phyloP scores from a whole-genome alignment of 345 rosid genomes.

The Pistacia vera region DNA sequence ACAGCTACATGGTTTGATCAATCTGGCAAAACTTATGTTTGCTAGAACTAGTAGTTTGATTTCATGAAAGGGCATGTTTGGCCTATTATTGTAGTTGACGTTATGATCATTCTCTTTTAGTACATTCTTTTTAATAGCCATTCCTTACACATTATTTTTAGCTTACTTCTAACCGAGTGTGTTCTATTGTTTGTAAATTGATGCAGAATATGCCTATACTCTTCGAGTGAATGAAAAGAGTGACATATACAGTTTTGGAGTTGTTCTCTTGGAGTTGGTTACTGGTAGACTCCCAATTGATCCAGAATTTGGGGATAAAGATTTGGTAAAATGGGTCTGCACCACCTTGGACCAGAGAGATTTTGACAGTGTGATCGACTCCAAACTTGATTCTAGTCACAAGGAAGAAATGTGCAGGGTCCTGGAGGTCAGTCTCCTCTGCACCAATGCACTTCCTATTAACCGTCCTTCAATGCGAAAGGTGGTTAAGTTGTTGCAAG shows the following conservation, averaged over 20 bases:
- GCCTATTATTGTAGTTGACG: neutral
- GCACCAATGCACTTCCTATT: conserved; percentile 76
- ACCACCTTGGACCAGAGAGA: conserved; percentile 55
- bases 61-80: conserved; percentile 1
- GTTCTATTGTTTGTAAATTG: neutral
- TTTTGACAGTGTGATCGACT: conserved; percentile 57
- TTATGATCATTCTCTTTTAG: neutral
- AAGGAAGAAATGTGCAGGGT: conserved; percentile 62
- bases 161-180: neutral
- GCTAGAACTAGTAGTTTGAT: neutral
- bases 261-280: conserved; percentile 76
- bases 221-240: conserved; percentile 93
- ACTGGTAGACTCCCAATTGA: conserved; percentile 74
- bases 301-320: conserved; percentile 78
- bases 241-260: conserved; percentile 90
- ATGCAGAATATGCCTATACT: conserved; percentile 84
- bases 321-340: conserved; percentile 77
- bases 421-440: conserved; percentile 70
- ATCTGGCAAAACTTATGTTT: neutral
- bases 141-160: neutral
- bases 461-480: conserved; percentile 89
- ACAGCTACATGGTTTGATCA: neutral
- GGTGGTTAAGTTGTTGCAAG: conserved; percentile 87
- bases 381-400: conserved; percentile 49
- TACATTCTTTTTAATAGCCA: neutral